Evolutionary conservation across 257 asterid species (phyloP), one percentile per base, ranked within the genome.

Genomic region (Eustoma russellianum): DNA sequence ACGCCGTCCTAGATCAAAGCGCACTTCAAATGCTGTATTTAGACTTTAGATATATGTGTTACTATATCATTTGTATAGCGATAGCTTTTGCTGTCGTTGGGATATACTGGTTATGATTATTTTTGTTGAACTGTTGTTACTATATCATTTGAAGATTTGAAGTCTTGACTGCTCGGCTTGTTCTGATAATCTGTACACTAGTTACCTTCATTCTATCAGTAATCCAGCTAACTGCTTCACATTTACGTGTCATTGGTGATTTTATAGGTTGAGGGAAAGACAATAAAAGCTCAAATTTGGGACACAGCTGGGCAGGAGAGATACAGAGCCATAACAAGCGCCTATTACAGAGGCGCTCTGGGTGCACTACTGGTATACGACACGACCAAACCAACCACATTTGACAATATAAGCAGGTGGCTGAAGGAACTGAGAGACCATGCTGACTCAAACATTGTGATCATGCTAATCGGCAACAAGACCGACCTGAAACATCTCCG

Each of bases 271-370:
- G 98, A 90, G 74, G 96, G 85, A 61, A 82, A 85, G 75, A 86
- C 93, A 2, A 74, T 90, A 55, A 90, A 90, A 77, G 89, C 98
- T 71, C 98, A 90, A 66, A 90, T 90, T 55, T 90, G 98, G 98
- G 98, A 90, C 83, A 90, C 98, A 1, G 98, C 98, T 48, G 98
- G 96, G n/a, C 98, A 90, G 68, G 98, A 86, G 74, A 81, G 98
- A 43, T 52, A 52, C 17, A 15, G 57, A 14, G 98, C 98, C 68
- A 90, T 90, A 28, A 90, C 98, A 60, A 86, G 98, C 67, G 98
- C 98, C n/a, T 90, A 90, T 49, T 86, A 90, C 69, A 86, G 98
- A 54, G 98, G 96, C 56, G 96, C 98, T 13, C 72, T 86, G 13
- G 98, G 96, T 58, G 98, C 98, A 53, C 84, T 90, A 58, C 90